These are phyloP conservation scores for Macadamia tetraphylla DNA, from an alignment of 164 flowering plant species.

Conservation along the genomic window DNA sequence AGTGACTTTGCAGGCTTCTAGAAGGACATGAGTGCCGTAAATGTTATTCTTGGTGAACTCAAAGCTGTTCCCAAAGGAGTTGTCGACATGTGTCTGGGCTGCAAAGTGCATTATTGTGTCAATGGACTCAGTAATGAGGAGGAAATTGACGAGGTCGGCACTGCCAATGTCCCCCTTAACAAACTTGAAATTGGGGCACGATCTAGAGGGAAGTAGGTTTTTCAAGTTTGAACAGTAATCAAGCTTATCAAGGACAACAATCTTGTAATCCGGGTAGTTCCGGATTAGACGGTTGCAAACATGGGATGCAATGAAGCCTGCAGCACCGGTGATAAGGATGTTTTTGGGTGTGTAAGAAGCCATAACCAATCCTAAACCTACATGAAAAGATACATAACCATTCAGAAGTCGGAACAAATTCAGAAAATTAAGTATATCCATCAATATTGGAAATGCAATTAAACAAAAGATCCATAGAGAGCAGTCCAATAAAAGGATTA, in stretches of 20 bases:
- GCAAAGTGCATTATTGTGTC: constrained; percentile 53
- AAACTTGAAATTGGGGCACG: constrained; percentile 41
- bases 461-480: neutral
- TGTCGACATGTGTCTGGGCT: too few relatives aligned
- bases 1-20: constrained; percentile 35
- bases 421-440: neutral
- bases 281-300: constrained; percentile 59
- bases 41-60: constrained; percentile 65
- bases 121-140: constrained; percentile 59
- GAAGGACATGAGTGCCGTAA: constrained; percentile 30
- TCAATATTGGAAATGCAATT: neutral
- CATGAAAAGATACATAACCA: neutral
- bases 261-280: constrained; percentile 65
- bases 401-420: neutral
- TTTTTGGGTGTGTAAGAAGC: constrained; percentile 20
- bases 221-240: constrained; percentile 70
- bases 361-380: neutral
- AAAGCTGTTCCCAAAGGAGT: constrained; percentile 55
- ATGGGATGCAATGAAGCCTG: constrained; percentile 57
- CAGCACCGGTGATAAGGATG: constrained; percentile 17
- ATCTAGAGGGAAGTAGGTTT: constrained; percentile 50
- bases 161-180: constrained; percentile 38
- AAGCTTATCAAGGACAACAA: constrained; percentile 76
- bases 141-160: constrained; percentile 69
- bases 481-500: neutral